Evolutionary conservation across 2,329 filamentous ascomycete genomes (phyloP), one percentile per base, ranked within the genome.

Genomic region (Westerdykella ornata): DNA sequence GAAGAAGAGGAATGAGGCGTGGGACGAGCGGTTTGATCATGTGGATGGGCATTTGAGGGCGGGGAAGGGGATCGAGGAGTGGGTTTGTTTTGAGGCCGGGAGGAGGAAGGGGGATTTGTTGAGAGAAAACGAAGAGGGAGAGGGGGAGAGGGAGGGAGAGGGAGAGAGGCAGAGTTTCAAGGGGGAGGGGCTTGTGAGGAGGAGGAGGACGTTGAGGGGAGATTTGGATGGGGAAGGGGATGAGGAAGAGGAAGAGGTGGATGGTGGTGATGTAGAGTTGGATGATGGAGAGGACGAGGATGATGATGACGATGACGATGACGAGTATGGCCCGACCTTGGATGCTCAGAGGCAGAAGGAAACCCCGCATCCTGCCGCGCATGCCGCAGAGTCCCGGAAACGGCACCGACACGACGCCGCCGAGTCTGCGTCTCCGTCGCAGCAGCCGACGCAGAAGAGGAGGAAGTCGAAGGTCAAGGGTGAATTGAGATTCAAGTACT

Each of bases 21-120:
- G 77, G 75, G 76, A 76, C 6, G 73, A 78, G 48, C 65, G 80
- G 2, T 80, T 78, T 48, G 70, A 89, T 51, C 88, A 95, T 56
- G 89, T 94, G 48, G 86, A 88, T 44, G 63, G 76, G 13, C 84
- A 88, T 56, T 81, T 83, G 47, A 79, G 78, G 19, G 73, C 77
- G 2, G 60, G 66, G 5, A 71, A 56, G 51, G 55, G 63, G 5
- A 82, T 83, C 15, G 60, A 62, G 13, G 70, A 81, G 8, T 86
- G 83, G 83, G 31, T 69, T 0, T 69, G 67, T 41, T 47, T 66
- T 2, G 65, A 69, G 43, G 54, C 56, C 34, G 63, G 64, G 34
- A 59, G 52, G 38, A 48, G 40, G 5, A 70, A 70, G 44, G 57
- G 53, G 11, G 46, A 63, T 14, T 28, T 59, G 4, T 6, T 40